Percentiles rank a stretch among this genome's conserved stretches.
Evolutionary conservation across 352 stramenopile species (phyloP).

Genomic region (Phytophthora macrochlamydospora): DNA sequence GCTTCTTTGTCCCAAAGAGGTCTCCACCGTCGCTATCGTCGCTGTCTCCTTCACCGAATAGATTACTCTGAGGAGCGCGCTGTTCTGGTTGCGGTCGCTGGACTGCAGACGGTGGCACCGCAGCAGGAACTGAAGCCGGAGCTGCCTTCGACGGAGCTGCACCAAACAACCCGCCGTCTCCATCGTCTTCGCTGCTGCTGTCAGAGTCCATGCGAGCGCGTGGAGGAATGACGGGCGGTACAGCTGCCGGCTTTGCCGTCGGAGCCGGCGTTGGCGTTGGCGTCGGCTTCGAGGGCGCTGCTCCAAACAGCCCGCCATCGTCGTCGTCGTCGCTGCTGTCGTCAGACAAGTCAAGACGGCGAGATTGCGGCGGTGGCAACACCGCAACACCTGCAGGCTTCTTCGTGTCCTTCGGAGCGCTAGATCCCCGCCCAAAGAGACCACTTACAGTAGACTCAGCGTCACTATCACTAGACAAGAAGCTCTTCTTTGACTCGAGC

Average conservation of each 20-base stretch:
- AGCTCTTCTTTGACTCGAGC: conserved; percentile 28
- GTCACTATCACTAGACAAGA: conserved; percentile 50
- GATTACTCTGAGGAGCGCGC: conserved; percentile 37
- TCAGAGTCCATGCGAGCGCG: conserved; percentile 33
- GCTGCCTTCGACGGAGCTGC: conserved; percentile 7
- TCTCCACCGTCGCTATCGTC: conserved; percentile 48
- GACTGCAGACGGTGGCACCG: background rate
- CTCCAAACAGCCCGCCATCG: conserved; percentile 57
- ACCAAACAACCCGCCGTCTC: conserved; percentile 61
- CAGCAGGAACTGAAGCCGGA: background rate
- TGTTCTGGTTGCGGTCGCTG: conserved; percentile 17
- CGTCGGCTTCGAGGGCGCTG: conserved; percentile 30
- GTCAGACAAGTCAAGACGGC: conserved; percentile 52
- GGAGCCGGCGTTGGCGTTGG: conserved; percentile 5
- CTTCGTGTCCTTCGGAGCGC: conserved; percentile 24
- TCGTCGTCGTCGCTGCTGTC: conserved; percentile 61
- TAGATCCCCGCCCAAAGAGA: conserved; percentile 38
- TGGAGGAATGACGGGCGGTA: conserved; percentile 9
- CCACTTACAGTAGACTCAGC: conserved; percentile 37
- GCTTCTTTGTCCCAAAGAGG: conserved; percentile 39
- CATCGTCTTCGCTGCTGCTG: conserved; percentile 49
- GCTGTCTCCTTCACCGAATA: conserved; percentile 65
- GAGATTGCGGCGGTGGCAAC: conserved; percentile 25
- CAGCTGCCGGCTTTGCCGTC: conserved; percentile 7
- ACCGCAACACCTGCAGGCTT: conserved; percentile 21